These are phyloP conservation scores for Sedum album DNA, from an alignment of 164 flowering plant species.

Conservation along the genomic window DNA sequence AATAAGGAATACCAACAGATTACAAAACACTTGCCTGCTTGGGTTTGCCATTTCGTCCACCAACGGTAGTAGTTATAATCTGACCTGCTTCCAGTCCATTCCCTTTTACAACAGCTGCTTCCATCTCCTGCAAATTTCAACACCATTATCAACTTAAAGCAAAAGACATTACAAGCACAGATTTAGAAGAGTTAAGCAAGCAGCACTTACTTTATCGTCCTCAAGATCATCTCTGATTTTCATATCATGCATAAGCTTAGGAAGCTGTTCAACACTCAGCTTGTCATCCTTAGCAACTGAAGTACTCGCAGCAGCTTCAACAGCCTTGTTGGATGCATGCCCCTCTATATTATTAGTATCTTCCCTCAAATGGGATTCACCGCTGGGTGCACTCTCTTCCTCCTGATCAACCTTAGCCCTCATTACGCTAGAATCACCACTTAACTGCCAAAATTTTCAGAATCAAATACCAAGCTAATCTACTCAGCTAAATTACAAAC, in stretches of 20 bases:
- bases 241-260: slow-evolving; percentile 67
- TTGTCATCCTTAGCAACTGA: not conserved
- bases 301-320: slow-evolving; percentile 9
- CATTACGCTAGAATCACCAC: slow-evolving; percentile 7
- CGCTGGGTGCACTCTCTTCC: not conserved
- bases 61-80: slow-evolving; percentile 14
- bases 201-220: slow-evolving; percentile 47
- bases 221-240: slow-evolving; percentile 49
- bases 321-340: not conserved
- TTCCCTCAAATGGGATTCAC: not conserved
- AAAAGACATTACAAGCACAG: not conserved
- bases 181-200: not conserved
- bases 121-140: slow-evolving; percentile 36
- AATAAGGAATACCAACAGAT: not conserved
- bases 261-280: slow-evolving; percentile 42
- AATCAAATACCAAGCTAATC: not conserved
- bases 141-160: not conserved
- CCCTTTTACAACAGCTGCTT: slow-evolving; percentile 56
- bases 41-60: slow-evolving; percentile 15
- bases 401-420: slow-evolving; percentile 8
- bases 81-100: slow-evolving; percentile 84
- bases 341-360: not conserved
- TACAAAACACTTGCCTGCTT: slow-evolving; percentile 1
- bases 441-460: not conserved
- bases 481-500: not conserved